Percentiles rank a stretch among this genome's conserved stretches.
phyloP scores from a whole-genome alignment of 2,329 filamentous ascomycete species.

The Penicillium sp. region DNA sequence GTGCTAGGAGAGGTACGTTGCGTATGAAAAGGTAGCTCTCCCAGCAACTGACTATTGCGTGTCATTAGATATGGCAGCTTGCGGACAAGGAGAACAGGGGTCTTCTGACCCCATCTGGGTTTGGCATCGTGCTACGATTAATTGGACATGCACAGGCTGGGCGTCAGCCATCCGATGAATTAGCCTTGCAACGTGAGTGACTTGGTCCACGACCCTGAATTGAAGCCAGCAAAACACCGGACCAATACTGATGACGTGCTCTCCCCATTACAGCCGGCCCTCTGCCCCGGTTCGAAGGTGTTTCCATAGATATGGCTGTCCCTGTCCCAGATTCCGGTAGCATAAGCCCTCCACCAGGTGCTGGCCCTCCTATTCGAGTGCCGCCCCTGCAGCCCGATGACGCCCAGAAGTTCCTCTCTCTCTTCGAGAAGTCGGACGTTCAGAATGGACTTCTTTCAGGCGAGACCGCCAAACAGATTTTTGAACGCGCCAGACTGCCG shows the following conservation, averaged over 20 bases:
- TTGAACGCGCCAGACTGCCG: constrained; percentile 83
- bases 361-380: constrained; percentile 69
- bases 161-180: constrained; percentile 70
- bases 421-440: constrained; percentile 85
- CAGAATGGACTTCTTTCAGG: constrained; percentile 72
- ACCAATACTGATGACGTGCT: constrained; percentile 6
- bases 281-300: constrained; percentile 86
- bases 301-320: constrained; percentile 47
- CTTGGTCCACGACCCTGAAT: neutral
- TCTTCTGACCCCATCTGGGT: constrained; percentile 85
- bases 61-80: constrained; percentile 89
- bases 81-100: constrained; percentile 95
- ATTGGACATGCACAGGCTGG: constrained; percentile 94
- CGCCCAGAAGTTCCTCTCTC: constrained; percentile 76
- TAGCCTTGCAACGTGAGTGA: constrained; percentile 69
- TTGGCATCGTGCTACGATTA: constrained; percentile 85
- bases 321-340: constrained; percentile 50
- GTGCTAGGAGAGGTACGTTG: constrained; percentile 75
- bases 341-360: constrained; percentile 43
- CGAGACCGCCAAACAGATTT: constrained; percentile 86
- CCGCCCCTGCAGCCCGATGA: constrained; percentile 85
- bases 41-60: constrained; percentile 4
- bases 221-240: neutral
- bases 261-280: constrained; percentile 56
- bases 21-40: neutral